Evolutionary conservation across 164 flowering plant species (phyloP).

Genomic region (Amborella trichopoda): DNA sequence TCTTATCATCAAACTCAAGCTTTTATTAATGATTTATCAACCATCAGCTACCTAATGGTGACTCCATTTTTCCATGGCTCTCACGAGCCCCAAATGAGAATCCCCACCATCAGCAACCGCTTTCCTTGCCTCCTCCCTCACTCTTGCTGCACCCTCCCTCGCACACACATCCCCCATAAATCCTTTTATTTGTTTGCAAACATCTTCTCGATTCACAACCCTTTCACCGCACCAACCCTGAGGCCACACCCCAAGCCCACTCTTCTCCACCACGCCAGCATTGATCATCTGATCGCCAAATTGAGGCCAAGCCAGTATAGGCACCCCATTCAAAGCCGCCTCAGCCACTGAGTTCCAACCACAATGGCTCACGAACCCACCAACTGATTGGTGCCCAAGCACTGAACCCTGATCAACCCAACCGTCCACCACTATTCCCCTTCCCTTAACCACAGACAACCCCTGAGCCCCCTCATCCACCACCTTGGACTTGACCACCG

Average conservation of each 20-base stretch:
- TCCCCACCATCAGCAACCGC: conserved; percentile 11
- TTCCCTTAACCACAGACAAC: too few species aligned
- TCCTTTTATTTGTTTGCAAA: conserved; percentile 11
- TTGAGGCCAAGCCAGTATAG: conserved; percentile 23
- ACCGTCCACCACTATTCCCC: conserved; percentile 14
- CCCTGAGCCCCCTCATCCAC: conserved; percentile 40
- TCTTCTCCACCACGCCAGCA: conserved; percentile 17
- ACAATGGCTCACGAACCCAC: conserved; percentile 28
- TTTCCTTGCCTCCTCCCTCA: conserved; percentile 17
- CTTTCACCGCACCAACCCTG: conserved; percentile 15
- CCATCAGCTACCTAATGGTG: too few species aligned
- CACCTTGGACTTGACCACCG: conserved; percentile 32
- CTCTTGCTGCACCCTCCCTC: conserved; percentile 6
- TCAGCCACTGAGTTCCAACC: conserved; percentile 33
- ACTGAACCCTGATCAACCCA: conserved; percentile 22
- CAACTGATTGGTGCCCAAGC: conserved; percentile 15
- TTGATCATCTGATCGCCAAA: conserved; percentile 24
- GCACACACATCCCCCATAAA: conserved; percentile 12
- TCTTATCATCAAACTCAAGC: too few species aligned
- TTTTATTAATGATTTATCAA: too few species aligned
- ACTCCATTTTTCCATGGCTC: conserved; percentile 4
- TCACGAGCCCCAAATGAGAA: conserved; percentile 3
- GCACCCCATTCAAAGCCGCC: conserved; percentile 20
- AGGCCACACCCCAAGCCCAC: conserved; percentile 21
- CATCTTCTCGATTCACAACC: conserved; percentile 15